A percentile compares a stretch with the other conserved stretches of the same genome.
phyloP scores from a whole-genome alignment of 257 asterid genomes.

The Solanum sitiens region DNA sequence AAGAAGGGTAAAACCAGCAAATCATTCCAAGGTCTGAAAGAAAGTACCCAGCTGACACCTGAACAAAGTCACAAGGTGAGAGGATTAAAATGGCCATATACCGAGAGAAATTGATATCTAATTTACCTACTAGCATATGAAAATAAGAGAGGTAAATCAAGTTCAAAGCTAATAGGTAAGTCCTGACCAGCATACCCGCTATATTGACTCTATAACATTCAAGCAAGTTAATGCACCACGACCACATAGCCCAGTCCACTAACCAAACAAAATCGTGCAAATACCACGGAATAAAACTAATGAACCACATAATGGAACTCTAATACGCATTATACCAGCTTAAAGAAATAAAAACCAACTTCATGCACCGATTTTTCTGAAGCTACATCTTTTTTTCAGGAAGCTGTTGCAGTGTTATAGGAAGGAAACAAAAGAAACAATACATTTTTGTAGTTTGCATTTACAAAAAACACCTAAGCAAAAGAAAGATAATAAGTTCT shows the following conservation, averaged over 20 bases:
- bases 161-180: neutral
- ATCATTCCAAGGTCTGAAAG: slow-evolving; percentile 88
- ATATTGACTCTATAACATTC: neutral
- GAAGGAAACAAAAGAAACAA: neutral
- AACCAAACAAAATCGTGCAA: neutral
- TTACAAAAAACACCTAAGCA: neutral
- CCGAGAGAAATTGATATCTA: neutral
- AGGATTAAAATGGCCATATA: neutral
- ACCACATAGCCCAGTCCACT: neutral
- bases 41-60: slow-evolving; percentile 92
- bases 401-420: neutral
- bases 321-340: neutral
- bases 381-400: neutral
- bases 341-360: neutral
- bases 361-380: neutral
- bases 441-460: neutral
- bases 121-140: neutral
- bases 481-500: neutral
- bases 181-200: neutral
- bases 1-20: slow-evolving; percentile 82
- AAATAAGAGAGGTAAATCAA: neutral
- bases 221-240: neutral
- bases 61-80: slow-evolving; percentile 8
- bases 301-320: neutral
- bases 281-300: neutral